Conservation (phyloP, 768 basidiomycete genomes). For the Mycena alexandri region DNA sequence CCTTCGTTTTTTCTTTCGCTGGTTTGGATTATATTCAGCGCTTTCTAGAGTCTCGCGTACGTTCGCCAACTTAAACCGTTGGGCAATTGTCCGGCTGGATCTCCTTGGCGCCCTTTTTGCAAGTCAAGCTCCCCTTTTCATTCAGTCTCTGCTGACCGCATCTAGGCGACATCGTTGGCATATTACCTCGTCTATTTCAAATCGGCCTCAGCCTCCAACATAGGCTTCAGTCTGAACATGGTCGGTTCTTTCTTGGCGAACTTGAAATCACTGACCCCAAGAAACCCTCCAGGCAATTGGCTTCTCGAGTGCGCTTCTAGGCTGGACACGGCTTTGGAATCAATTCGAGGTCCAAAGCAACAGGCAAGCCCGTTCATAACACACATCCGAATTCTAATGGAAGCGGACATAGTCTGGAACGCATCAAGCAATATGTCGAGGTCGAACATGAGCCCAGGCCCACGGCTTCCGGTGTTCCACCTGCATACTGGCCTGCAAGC, state of each 20-base stretch:
- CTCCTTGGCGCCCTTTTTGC: conserved; percentile 60
- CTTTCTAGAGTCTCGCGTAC: conserved; percentile 44
- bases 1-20: conserved; percentile 37
- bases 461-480: conserved; percentile 50
- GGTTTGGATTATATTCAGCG: conserved; percentile 36
- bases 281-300: conserved; percentile 42
- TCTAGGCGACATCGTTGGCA: conserved; percentile 49
- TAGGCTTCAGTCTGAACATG: conserved; percentile 56
- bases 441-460: conserved; percentile 57
- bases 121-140: conserved; percentile 30
- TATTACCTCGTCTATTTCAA: conserved; percentile 54
- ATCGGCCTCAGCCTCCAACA: conserved; percentile 46
- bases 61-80: conserved; percentile 54
- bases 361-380: conserved; percentile 30
- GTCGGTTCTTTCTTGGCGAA: conserved; percentile 50
- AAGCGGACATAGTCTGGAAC: conserved; percentile 44
- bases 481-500: conserved; percentile 64
- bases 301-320: conserved; percentile 60
- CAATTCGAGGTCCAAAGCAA: conserved; percentile 46
- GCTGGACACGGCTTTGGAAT: conserved; percentile 41
- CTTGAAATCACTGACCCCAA: not conserved
- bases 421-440: conserved; percentile 47
- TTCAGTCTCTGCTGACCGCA: conserved; percentile 8
- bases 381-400: conserved; percentile 47
- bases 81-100: conserved; percentile 54